Base-by-base conservation (phyloP, 192 early-diverging fungal genomes). In the Backusella liffmaniae region DNA sequence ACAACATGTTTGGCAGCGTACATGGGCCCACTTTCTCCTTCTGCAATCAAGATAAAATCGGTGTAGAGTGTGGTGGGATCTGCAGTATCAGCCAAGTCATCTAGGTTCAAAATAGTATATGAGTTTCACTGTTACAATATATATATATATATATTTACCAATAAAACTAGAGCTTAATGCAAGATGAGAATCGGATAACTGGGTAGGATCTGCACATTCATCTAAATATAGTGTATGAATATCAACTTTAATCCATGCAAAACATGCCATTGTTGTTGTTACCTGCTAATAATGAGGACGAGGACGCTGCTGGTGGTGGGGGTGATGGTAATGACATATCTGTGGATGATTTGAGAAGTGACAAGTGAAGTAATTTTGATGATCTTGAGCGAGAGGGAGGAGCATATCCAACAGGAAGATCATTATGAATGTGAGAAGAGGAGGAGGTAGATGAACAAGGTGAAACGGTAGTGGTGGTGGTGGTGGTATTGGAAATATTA, bases 21-120 rank as follows among this genome's bases (percentile, higher is more conserved):
- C 75, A 98, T 94, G 16, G 92, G 89, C 9, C 96, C 96, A 68
- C 95, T 97, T 35, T 96, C 96, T 15, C 96, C 96, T 84, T 98
- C 94, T 6, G 96, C 96, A 80, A 98, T 97, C 86, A 94, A 91
- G 69, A 93, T 89, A 73, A 96, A 86, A 82, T 97, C 93, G 39
- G 86, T 83, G 82, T 96, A 98, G n/a, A 94, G 77, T 37, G 86
- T 82, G 44, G 86, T 89, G 16, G 96, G 95, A 82, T 97, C 94
- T 35, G 82, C 89, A 41, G 86, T 87, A 65, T 95, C 96, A 74
- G 91, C 94, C 74, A 95, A 88, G 66, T 91, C 91, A 76, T 80
- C 87, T 76, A 72, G 5, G 10, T 16, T 66, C 29, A 67, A n/a
- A 37, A 39, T 66, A 35, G 29, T 68, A 71, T 46, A 30, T 39